phyloP scores from a whole-genome alignment of 331 rosid genomes.

The Malus hybrid region DNA sequence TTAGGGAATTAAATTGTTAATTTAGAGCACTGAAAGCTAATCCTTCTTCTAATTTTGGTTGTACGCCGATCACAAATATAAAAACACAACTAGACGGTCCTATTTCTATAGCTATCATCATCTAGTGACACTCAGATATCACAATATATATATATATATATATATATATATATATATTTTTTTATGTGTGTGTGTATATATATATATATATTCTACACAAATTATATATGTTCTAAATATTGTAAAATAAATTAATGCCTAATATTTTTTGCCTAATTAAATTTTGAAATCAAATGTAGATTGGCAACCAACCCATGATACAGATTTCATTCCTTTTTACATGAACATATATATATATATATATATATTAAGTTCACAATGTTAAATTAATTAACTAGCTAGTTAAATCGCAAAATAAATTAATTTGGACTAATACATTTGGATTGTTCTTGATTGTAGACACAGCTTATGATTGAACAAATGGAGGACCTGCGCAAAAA shows the following conservation, averaged over 20 bases:
- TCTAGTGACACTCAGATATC: background rate
- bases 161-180: no score
- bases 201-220: no score
- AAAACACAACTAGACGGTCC: background rate
- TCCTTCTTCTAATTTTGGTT: background rate
- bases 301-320: background rate
- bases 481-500: slow-evolving; percentile 78
- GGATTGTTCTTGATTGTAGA: slow-evolving; percentile 35
- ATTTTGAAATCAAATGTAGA: no score
- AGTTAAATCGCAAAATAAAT: no score
- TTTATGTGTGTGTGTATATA: background rate
- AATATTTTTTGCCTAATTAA: no score
- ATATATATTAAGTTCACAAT: background rate
- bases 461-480: slow-evolving; percentile 68
- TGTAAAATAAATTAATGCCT: no score
- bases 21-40: background rate
- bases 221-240: no score
- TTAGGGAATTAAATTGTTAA: background rate
- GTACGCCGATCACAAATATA: background rate
- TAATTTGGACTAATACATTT: background rate
- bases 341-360: background rate
- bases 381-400: background rate
- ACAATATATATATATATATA: background rate
- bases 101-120: background rate
- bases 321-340: background rate